Evolutionary conservation across 129 eudicot species (phyloP), one percentile per base, ranked within the genome.

Genomic region (Chrysanthemum makinoi): DNA sequence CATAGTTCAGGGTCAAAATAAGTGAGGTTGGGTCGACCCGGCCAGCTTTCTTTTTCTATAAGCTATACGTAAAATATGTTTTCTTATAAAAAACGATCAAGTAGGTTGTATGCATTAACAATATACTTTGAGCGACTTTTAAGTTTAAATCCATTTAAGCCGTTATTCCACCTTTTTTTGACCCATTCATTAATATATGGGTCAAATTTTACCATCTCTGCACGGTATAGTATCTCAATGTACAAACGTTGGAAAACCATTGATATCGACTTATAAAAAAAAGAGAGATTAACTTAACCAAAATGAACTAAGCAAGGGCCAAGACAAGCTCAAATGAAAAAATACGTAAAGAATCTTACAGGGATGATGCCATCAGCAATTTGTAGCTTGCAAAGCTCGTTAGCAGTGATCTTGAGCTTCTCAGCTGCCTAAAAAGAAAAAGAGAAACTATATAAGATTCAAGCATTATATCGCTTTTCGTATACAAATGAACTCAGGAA

Each of bases 391-490:
- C 75, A 58, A 66, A 92, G 80, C 78, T 92, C 98, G 9, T 72
- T 35, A 71, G 98, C 94, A 66, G 98, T 92, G 51, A 92, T 92
- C 76, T 79, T 92, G 76, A 92, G 95, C 85, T 81, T 86, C 85
- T 85, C 83, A 67, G 98, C 98, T 51, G 98, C 98, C 98, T 80
- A 55, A 68, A 11, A 33, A 35, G 22, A 26, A n/a, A 35, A 80
- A n/a, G n/a, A 64, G 60, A 30, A 30, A 30, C 35, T n/a, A n/a
- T 30, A 55, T 59, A 80, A 73, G 48, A 5, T 69, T 65, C 10
- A 14, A 61, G 54, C 26, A 68, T 63, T 47, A 14, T 30, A 67
- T 39, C 11, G 10, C 22, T 24, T 6, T 39, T 3, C 3, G 6
- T 35, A 77, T 44, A 66, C 6, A 53, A 43, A 48, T 47, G 57